Evolutionary conservation across 768 basidiomycete species (phyloP), one percentile per base, ranked within the genome.

Genomic region (Mycena maculata): DNA sequence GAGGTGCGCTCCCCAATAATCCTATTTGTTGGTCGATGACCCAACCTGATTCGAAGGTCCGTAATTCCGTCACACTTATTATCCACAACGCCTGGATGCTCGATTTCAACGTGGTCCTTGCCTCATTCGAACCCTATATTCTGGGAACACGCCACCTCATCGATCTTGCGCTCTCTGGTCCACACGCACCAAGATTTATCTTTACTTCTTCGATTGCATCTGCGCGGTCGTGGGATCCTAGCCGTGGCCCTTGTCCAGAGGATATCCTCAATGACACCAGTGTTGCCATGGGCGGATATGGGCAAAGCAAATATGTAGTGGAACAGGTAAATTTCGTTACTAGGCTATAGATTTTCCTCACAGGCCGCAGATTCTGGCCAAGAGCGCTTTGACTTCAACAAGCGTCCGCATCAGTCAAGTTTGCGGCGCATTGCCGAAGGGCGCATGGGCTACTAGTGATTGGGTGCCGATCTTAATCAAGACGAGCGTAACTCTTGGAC

Each of bases 21-120:
- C 22, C 45, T 12, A 39, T 42, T 1, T 16, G 36, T 38, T 42
- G 25, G 30, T 11, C 20, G 20, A 5, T 33, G 6, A 16, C 0
- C 23, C 23, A 22, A 8, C 3, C 52, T 18, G 1, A 23, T n/a
- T 42, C 20, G 9, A 41, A 76, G 74, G 71, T 81, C 13, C 73
- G 69, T 1, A 44, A 63, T 39, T 72, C 73, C 6, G 72, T 75
- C 4, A 79, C 75, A 0, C 20, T 69, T 5, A 76, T 84, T 59
- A 76, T 82, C 2, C 80, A 82, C 57, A 80, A 75, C 39, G 83
- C 84, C 7, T 87, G 85, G 86, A 78, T 75, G 3, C 75, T 87
- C 41, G 84, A 87, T 73, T 85, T 87, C 71, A 83, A 82, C 49
- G 72, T 83, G 0, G 72, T 76, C 8, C 68, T 85, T 31, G 72